phyloP scores from a whole-genome alignment of 1,284 basidiomycete species.

The Leucoagaricus sp. region DNA sequence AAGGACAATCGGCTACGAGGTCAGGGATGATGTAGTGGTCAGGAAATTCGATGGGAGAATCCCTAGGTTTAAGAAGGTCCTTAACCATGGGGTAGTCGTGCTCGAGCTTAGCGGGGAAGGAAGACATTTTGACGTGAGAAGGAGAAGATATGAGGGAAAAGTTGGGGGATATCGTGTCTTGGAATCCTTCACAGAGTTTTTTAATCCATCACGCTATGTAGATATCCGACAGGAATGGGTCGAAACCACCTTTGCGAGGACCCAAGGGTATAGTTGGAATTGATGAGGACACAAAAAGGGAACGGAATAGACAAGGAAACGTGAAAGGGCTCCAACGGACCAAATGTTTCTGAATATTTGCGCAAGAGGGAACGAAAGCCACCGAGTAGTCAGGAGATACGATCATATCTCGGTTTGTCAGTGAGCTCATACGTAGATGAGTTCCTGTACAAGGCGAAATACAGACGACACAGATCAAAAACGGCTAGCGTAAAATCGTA shows the following conservation, averaged over 20 bases:
- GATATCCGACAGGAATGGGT: not conserved
- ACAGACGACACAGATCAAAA: no score
- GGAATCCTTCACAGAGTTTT: not conserved
- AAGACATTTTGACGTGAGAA: not conserved
- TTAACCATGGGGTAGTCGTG: not conserved
- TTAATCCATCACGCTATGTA: not conserved
- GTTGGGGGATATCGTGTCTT: not conserved
- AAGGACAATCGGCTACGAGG: slow-evolving; percentile 49
- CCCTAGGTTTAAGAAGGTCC: no score
- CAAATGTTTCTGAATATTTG: not conserved
- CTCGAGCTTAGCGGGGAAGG: not conserved
- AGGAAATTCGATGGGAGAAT: not conserved
- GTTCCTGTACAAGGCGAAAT: not conserved
- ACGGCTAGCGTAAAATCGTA: no score
- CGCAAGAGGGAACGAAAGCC: no score
- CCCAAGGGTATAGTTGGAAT: not conserved
- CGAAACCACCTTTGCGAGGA: not conserved
- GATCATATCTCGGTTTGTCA: not conserved
- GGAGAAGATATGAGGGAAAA: not conserved
- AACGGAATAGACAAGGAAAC: not conserved
- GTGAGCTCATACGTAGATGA: no score
- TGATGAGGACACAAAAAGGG: no score
- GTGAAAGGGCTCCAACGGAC: slow-evolving; percentile 1
- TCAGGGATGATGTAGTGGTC: slow-evolving; percentile 40
- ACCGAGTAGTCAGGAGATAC: not conserved